Base-by-base conservation (phyloP, 305 asterid species). In the Solanum hybrid region DNA sequence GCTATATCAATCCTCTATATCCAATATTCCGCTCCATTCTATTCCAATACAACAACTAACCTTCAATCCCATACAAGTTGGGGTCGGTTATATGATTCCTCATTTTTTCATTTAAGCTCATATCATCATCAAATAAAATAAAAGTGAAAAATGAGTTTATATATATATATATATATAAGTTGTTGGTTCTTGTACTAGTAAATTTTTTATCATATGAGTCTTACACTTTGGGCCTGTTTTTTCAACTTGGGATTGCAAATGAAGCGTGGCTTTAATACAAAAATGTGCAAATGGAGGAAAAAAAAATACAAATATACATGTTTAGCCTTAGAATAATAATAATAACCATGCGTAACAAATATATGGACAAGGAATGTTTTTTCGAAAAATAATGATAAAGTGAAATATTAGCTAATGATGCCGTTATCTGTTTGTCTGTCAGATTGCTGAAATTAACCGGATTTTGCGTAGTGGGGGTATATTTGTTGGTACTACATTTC, bases 381-480 rank as follows among this genome's bases (percentile, higher is more conserved):
- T 56, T 56, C 9, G 8, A 56, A 56, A 71, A 56, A 71, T 26
- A 71, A 26, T 11, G 77, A 71, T 71, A 11, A 71, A 71, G 34
- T 71, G 76, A 69, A 69, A 69, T 24, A 24, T 24, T 29, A 42
- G 56, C 82, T 84, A 64, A 84, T 90, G 12, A 89, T 31, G n/a
- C 64, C 29, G 37, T 86, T 42, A 66, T 86, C 85, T 88, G 17
- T 76, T 91, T 87, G 9, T 71, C 10, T 91, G 84, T 20, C 92
- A 97, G 99, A 87, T 97, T 87, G 99, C 99, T 90, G 99, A 97
- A 88, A 97, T 97, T 79, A 96, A 95, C 87, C 95, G 98, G 78
- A 92, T 97, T 90, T 91, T 97, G 90, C 92, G 93, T 90, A 96
- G 98, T 91, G 98, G 97, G 88, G 99, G 99, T 76, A 91, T 95